Conservation (phyloP, 306 rosid species). For the Pyrus betulifolia region DNA sequence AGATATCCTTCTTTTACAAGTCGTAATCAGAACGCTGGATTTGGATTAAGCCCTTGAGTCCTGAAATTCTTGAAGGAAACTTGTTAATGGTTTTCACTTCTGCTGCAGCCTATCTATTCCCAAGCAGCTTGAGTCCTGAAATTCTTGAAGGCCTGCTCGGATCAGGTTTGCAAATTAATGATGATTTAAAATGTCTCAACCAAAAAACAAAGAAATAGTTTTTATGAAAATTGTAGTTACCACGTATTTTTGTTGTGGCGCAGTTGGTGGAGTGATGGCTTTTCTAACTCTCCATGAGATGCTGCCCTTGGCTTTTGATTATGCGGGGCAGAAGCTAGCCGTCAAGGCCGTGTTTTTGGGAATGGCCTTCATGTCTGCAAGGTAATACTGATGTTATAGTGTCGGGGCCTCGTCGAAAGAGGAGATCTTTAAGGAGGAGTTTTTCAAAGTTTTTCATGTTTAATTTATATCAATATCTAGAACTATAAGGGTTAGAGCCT, state of each 20-base stretch:
- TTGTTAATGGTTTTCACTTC: conserved; percentile 13
- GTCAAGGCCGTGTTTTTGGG: conserved; percentile 87
- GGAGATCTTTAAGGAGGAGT: background rate
- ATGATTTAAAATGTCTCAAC: conserved; percentile 4
- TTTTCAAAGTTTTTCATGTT: background rate
- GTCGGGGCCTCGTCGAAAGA: background rate
- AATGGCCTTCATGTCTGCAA: conserved; percentile 98
- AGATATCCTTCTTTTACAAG: background rate
- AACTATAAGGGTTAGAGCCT: background rate
- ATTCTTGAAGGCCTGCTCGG: conserved; percentile 92
- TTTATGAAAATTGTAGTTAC: conserved; percentile 1
- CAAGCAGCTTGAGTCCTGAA: conserved; percentile 86
- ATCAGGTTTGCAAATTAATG: conserved; percentile 50
- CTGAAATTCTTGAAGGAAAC: background rate
- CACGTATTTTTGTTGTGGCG: conserved; percentile 6
- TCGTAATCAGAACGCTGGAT: background rate
- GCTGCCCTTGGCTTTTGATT: conserved; percentile 90
- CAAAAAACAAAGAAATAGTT: background rate
- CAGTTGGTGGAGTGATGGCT: conserved; percentile 98
- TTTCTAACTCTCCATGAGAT: conserved; percentile 90
- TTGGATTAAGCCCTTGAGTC: background rate
- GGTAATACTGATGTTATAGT: conserved; percentile 30
- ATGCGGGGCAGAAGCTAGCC: conserved; percentile 92
- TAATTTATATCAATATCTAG: background rate
- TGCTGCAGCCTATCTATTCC: conserved; percentile 76